Evolutionary conservation across 441 rosid species (phyloP), one percentile per base, ranked within the genome.

Genomic region (Jatropha podagrica): DNA sequence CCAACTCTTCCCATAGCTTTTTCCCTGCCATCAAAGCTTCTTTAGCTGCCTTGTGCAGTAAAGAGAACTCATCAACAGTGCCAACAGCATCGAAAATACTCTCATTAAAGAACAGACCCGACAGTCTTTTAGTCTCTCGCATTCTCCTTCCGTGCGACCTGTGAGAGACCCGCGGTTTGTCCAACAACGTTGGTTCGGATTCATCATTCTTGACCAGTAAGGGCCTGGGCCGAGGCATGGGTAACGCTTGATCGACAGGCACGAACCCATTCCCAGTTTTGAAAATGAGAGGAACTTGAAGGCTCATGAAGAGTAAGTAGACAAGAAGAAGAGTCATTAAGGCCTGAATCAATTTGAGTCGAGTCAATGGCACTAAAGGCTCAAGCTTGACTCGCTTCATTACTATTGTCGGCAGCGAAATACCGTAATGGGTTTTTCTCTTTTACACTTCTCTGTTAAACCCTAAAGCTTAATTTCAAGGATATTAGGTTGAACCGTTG

Each of bases 271-370:
- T 75, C 3, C 83, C 88, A 10, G 93, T 80, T 59, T 26, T 83
- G 79, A 88, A 88, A 9, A 93, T 88, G n/a, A 90, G 75, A 1
- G 98, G 98, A 81, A 95, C 87, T 80, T 95, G 92, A 37, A 91
- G 77, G 44, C 84, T 84, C 66, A 93, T 84, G 73, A 91, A 79
- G 68, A 92, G 82, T 17, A 91, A 42, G 74, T 89, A 95, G 38
- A 89, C 69, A n/a, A 91, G 46, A 55, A 86, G 86, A 5, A 88
- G 65, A 56, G 74, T 68, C 77, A 88, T 79, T 63, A 89, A 61
- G 51, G 88, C 82, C 81, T 91, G 96, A 48, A 91, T 62, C 77
- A 89, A 88, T 76, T 86, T 83, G 79, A 92, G 78, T 70, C 93
- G 88, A 79, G 77, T 82, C 72, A 62, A 82, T 14, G 81, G 74